These are phyloP conservation scores for Aureobasidium sp. DNA, from an alignment of 2,329 filamentous ascomycete species.

Conservation along the genomic window DNA sequence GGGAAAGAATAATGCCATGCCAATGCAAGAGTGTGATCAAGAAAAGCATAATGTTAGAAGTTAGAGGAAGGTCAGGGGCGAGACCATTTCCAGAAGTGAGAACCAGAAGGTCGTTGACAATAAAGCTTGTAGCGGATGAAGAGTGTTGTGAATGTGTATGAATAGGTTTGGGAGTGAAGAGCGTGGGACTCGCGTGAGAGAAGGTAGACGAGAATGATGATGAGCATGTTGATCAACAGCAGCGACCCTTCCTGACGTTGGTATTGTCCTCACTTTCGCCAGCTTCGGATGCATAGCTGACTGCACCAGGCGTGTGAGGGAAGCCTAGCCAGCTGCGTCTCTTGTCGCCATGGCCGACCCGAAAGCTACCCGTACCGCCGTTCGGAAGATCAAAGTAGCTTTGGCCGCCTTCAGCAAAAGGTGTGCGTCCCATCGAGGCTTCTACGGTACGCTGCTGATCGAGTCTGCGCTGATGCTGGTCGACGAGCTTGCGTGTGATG, in stretches of 20 bases:
- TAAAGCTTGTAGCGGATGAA: not conserved
- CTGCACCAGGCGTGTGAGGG: constrained; percentile 11
- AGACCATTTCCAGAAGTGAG: not conserved
- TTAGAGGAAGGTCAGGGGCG: too few relatives aligned
- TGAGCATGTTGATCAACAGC: not conserved
- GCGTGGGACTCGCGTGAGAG: too few relatives aligned
- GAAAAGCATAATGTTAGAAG: not conserved
- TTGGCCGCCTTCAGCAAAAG: constrained; percentile 30
- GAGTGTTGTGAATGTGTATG: not conserved
- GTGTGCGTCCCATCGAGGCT: constrained; percentile 37
- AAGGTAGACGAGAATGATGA: not conserved
- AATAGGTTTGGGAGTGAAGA: not conserved
- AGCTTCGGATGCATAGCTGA: constrained; percentile 5
- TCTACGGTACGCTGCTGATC: constrained; percentile 45
- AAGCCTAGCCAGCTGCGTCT: constrained; percentile 57
- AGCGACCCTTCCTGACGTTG: constrained; percentile 4
- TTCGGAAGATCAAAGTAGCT: constrained; percentile 42
- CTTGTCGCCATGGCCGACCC: constrained; percentile 54
- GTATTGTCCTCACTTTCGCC: constrained; percentile 3
- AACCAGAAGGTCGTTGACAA: not conserved
- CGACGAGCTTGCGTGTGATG: constrained; percentile 74
- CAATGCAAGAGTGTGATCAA: not conserved
- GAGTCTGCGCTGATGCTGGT: constrained; percentile 56
- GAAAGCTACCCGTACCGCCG: constrained; percentile 52
- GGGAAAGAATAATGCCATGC: not conserved